Evolutionary conservation across 2,329 filamentous ascomycete species (phyloP).

Genomic region (Colletotrichum karsti): DNA sequence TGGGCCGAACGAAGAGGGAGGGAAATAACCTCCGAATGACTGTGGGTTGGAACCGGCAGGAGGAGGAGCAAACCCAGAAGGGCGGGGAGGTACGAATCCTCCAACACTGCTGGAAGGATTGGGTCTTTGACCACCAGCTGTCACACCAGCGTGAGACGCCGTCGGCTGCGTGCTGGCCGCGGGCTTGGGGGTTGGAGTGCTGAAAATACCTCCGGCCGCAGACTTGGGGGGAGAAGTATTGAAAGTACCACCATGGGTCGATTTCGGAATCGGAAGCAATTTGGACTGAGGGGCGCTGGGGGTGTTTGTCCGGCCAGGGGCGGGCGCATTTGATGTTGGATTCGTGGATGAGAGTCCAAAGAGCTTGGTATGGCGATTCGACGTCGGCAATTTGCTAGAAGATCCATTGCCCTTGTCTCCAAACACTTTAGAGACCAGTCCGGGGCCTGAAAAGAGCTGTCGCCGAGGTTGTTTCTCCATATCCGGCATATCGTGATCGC

Average conservation of each 20-base stretch:
- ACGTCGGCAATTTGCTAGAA: no score
- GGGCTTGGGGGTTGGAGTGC: not conserved
- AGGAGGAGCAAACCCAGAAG: no score
- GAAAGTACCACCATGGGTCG: not conserved
- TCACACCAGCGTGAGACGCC: no score
- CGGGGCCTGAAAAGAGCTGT: not conserved
- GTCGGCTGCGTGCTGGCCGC: no score
- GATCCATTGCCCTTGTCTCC: no score
- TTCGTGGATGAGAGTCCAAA: no score
- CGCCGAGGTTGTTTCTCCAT: not conserved
- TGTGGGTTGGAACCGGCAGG: no score
- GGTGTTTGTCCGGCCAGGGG: not conserved
- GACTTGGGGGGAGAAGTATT: not conserved
- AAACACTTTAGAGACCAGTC: not conserved
- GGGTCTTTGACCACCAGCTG: not conserved
- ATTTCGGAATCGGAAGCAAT: not conserved
- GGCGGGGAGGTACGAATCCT: no score
- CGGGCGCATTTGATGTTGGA: not conserved
- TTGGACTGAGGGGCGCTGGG: not conserved
- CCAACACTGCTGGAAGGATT: not conserved
- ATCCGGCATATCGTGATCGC: conserved; percentile 6
- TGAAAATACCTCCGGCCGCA: not conserved
- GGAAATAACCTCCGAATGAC: no score
- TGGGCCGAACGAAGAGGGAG: no score
- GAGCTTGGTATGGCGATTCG: no score